Conservation (phyloP, 176 grass and related monocot genomes). For the Zoysia japonica region DNA sequence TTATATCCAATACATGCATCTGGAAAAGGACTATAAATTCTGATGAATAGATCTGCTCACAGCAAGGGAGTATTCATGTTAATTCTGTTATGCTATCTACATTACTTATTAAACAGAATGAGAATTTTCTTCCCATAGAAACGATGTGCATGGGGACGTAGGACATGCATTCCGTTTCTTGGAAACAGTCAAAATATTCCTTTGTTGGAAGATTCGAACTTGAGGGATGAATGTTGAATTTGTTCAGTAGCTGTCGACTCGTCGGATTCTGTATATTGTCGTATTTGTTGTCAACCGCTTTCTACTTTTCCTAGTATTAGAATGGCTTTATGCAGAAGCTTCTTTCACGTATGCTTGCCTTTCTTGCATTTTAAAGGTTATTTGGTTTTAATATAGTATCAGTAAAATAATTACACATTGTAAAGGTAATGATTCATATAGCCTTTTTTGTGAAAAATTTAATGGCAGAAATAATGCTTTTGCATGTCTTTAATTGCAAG, state of each 20-base stretch:
- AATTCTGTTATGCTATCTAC: not conserved
- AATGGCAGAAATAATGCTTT: not conserved
- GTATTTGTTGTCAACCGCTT: slow-evolving; percentile 11
- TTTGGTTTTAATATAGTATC: not conserved
- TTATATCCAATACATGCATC: not conserved
- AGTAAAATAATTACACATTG: not conserved
- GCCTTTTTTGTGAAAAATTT: not conserved
- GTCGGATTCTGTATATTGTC: not conserved
- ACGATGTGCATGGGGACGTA: not conserved
- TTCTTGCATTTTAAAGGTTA: not conserved
- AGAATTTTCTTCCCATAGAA: not conserved
- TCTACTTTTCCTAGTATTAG: not conserved
- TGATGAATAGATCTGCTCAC: slow-evolving; percentile 4
- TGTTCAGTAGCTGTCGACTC: not conserved
- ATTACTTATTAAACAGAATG: not conserved
- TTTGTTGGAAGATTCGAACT: slow-evolving; percentile 14
- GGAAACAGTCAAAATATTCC: not conserved
- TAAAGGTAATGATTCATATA: not conserved
- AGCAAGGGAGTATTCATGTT: not conserved
- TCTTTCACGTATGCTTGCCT: not conserved
- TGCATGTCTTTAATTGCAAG: not conserved
- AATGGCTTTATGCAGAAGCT: slow-evolving; percentile 8
- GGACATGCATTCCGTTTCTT: not conserved
- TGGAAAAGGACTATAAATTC: not conserved
- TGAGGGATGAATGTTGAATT: not conserved